phyloP scores from a whole-genome alignment of 768 basidiomycete species.

The Lyophyllum atratum region DNA sequence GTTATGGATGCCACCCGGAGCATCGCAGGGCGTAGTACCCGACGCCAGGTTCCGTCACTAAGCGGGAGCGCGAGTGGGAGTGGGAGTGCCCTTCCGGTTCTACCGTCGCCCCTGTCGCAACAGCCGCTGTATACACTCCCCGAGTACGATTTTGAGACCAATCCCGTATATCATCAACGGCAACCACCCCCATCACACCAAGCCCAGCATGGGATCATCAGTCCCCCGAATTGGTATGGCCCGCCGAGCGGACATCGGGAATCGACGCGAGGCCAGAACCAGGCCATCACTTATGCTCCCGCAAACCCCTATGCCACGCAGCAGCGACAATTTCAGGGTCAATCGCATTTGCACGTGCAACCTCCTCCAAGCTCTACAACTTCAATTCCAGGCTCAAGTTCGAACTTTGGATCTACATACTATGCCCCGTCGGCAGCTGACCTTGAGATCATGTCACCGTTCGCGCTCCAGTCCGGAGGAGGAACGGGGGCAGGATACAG shows the following conservation, averaged over 20 bases:
- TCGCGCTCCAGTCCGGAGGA: neutral
- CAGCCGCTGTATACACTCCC: neutral
- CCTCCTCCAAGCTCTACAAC: neutral
- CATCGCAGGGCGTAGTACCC: neutral
- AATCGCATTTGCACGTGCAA: neutral
- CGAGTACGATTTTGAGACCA: neutral
- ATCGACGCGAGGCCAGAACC: neutral
- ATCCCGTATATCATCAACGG: neutral
- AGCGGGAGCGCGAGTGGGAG: neutral
- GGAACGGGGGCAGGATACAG: neutral
- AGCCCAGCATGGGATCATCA: neutral
- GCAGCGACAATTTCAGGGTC: neutral
- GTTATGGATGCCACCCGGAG: neutral
- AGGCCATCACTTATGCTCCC: neutral
- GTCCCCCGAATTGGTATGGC: neutral
- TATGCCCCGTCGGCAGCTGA: neutral
- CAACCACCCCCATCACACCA: neutral
- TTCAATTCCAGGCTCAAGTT: neutral
- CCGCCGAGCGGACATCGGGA: neutral
- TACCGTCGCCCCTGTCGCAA: constrained; percentile 19
- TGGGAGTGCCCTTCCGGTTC: neutral
- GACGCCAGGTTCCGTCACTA: neutral
- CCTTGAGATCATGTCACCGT: constrained; percentile 3
- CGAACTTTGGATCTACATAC: neutral
- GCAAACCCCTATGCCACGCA: neutral